Evolutionary conservation across 2,329 filamentous ascomycete species (phyloP).

Genomic region (Arthrobotrys sphaeroides): DNA sequence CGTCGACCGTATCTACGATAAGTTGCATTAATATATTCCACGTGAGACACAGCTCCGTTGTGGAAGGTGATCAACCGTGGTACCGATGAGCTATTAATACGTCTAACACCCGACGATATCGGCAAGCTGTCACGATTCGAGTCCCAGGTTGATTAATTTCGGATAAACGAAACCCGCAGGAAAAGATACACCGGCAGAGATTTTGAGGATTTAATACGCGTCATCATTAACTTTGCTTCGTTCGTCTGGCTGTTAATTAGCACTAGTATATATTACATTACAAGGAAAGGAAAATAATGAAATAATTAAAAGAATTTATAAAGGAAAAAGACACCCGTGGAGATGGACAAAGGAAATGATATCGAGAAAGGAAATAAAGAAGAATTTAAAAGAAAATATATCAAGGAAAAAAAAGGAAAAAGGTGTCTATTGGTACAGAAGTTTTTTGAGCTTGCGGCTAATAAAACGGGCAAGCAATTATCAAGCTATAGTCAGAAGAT

Average conservation of each 20-base stretch:
- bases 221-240: conserved; percentile 32
- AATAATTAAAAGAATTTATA: conserved; percentile 30
- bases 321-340: conserved; percentile 19
- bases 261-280: conserved; percentile 44
- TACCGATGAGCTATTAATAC: background rate
- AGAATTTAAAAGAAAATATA: conserved; percentile 24
- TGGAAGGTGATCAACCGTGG: background rate
- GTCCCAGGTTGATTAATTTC: background rate
- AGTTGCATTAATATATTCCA: background rate
- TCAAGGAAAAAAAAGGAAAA: conserved; percentile 5
- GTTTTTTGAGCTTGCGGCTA: conserved; percentile 3
- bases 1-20: background rate
- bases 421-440: conserved; percentile 18
- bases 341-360: conserved; percentile 39
- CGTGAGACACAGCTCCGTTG: no score
- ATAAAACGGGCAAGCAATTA: conserved; percentile 5
- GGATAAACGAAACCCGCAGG: background rate
- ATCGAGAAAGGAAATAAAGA: conserved; percentile 13
- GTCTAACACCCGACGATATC: no score
- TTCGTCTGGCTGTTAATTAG: conserved; percentile 32
- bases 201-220: background rate
- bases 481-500: conserved; percentile 30
- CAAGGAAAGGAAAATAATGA: conserved; percentile 20
- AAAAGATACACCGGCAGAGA: background rate
- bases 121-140: no score